Evolutionary conservation across 306 rosid species (phyloP), one percentile per base, ranked within the genome.

Genomic region (Vigna angularis): DNA sequence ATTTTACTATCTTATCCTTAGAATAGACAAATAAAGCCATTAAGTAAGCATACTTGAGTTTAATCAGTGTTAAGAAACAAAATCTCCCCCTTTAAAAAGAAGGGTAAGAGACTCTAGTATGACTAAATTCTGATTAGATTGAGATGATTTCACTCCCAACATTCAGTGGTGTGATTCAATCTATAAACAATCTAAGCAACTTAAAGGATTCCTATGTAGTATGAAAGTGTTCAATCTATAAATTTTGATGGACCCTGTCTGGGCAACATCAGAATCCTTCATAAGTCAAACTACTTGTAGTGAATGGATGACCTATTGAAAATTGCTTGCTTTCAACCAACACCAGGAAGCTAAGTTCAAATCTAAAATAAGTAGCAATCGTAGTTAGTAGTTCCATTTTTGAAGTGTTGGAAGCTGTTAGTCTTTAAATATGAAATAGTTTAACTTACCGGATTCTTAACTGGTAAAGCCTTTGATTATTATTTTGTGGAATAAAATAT

Each of bases 141-240:
- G 73, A 52, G 69, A 28, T 52, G 61, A 28, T 34, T 42, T 8
- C 9, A 81, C 40, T 68, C 47, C 50, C 58, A 4, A 56, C 15
- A 45, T 81, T 66, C 26, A 47, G 56, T 65, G 6, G 30, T 72
- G 11, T 52, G 59, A 72, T 63, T 66, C 57, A 44, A 20, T 69
- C 61, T 26, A 8, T 8, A 2, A 45, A 1, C 57, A 26, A 63
- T 7, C 15, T 63, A 26, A 17, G 63, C n/a, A 34, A 12, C 56
- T 20, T 8, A 30, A 13, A 68, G 59, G 0, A 13, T 45, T 61
- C 56, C 42, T 22, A 5, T 10, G 26, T 58, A 18, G 58, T 45
- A 48, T 13, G 20, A 14, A 51, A 22, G 20, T 45, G 24, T 10
- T 26, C 38, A 58, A 14, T 61, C 44, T 61, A 30, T 14, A 61